Evolutionary conservation across 441 rosid genomes (phyloP).

Genomic region (Francoa sonchifolia): DNA sequence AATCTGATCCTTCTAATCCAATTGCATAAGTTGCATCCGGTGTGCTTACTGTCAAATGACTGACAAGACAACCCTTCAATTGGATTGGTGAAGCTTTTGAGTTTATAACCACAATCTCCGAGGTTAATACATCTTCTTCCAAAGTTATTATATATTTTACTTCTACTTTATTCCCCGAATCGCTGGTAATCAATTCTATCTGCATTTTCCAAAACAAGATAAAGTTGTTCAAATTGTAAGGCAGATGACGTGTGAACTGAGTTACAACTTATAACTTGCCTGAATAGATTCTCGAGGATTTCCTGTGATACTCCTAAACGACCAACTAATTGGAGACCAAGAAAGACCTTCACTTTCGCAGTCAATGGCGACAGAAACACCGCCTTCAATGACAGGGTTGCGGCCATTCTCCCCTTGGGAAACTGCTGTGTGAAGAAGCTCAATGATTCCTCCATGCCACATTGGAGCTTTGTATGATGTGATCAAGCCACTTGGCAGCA

Average conservation of each 20-base stretch:
- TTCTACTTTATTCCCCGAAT: constrained; percentile 34
- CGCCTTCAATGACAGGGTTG: constrained; percentile 59
- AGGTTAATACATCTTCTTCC: constrained; percentile 36
- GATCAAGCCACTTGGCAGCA: constrained; percentile 61
- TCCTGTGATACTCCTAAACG: constrained; percentile 43
- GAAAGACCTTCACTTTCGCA: constrained; percentile 27
- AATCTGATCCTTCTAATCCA: constrained; percentile 63
- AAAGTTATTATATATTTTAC: constrained; percentile 41
- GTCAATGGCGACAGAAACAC: constrained; percentile 42
- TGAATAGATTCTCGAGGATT: constrained; percentile 36
- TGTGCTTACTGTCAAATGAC: constrained; percentile 75
- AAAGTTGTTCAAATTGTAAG: too few relatives aligned
- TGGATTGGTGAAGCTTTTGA: constrained; percentile 22
- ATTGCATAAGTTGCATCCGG: constrained; percentile 69
- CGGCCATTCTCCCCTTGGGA: constrained; percentile 39
- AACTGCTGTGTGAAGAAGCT: constrained; percentile 74
- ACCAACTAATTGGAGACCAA: constrained; percentile 52
- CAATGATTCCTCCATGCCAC: constrained; percentile 75
- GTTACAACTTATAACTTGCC: too few relatives aligned
- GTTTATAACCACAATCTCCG: constrained; percentile 46
- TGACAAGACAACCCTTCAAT: constrained; percentile 36
- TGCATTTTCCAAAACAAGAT: constrained; percentile 27
- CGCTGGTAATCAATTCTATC: constrained; percentile 50
- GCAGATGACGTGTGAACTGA: too few relatives aligned
- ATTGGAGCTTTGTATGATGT: constrained; percentile 67